Base-by-base conservation (phyloP, 2,329 filamentous ascomycete species). In the Ophiostoma montium region DNA sequence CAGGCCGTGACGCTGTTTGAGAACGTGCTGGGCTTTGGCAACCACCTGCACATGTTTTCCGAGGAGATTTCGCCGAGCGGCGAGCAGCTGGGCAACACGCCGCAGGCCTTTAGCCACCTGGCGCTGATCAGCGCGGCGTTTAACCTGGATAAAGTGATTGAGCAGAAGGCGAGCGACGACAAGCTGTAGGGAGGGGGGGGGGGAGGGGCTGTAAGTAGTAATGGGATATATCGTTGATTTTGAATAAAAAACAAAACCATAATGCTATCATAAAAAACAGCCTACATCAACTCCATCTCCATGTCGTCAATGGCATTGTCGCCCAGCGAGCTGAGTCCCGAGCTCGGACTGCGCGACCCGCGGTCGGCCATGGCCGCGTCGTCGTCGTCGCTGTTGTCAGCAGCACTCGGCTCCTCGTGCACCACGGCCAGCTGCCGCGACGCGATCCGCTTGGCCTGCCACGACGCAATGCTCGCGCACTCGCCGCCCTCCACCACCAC, bases 401-500 rank as follows among this genome's bases (percentile, higher is more conserved):
- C n/a, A n/a, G 6, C 30, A 15, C 13, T 23, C 4, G 5, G 12
- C 5, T 42, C 21, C 5, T 42, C 38, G 2, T 11, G 13, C 13
- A 42, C 38, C 8, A 30, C 6, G 19, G 38, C 13, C 38, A 42
- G 54, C 21, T 62, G 51, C 4, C 60, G 57, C 1, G 60, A 56
- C 33, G 61, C 59, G 16, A 48, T 49, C 16, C 54, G 54, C 54
- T 62, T 66, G 31, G 67, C 65, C 47, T 65, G 66, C 84, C 85
- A 90, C 50, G 80, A 78, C 42, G 74, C 69, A 42, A 90, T 74
- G 52, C 74, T 84, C 46, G 78, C 74, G 7, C 74, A 74, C 32
- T 77, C 71, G 18, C 86, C 86, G 39, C 89, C 89, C 62, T 94
- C 88, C 47, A 94, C 82, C 47, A 81, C 70, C 27, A 95, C 69